Percentiles rank a stretch among this genome's conserved stretches.
Evolutionary conservation across 2,329 filamentous ascomycete species (phyloP).

Genomic region (Plenodomus biglobosus): DNA sequence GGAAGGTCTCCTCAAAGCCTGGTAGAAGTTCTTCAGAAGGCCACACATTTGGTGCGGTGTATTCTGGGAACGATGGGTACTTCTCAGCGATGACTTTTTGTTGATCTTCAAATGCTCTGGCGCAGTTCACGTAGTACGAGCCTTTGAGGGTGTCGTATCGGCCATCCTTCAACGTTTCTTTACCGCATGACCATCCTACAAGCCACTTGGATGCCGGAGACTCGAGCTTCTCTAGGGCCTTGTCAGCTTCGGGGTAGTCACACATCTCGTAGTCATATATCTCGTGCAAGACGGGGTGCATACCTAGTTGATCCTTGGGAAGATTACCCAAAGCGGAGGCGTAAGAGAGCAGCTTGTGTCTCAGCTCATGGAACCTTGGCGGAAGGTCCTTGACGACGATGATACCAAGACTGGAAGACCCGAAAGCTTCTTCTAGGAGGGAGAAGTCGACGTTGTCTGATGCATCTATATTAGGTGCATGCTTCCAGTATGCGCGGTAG

Average conservation of each 20-base stretch:
- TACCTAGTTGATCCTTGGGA: constrained; percentile 69
- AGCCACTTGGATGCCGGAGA: constrained; percentile 59
- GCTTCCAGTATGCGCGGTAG: background rate
- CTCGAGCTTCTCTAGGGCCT: constrained; percentile 48
- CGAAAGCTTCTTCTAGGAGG: constrained; percentile 77
- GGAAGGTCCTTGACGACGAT: constrained; percentile 90
- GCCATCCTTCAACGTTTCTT: constrained; percentile 77
- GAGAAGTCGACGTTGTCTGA: constrained; percentile 68
- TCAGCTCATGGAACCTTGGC: constrained; percentile 67
- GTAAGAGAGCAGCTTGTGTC: constrained; percentile 76
- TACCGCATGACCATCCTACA: constrained; percentile 76
- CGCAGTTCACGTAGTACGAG: constrained; percentile 82
- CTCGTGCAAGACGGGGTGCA: constrained; percentile 15
- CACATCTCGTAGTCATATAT: background rate
- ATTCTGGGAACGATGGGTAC: constrained; percentile 77
- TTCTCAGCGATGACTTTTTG: constrained; percentile 53
- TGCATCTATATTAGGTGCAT: background rate
- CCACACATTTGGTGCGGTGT: constrained; percentile 90
- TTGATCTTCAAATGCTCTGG: constrained; percentile 60
- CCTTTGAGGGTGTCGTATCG: constrained; percentile 79
- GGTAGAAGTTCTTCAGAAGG: constrained; percentile 69
- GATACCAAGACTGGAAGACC: constrained; percentile 86
- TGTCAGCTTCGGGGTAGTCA: background rate
- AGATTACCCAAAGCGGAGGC: constrained; percentile 87
- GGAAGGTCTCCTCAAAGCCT: constrained; percentile 72